Evolutionary conservation across 2,329 filamentous ascomycete genomes (phyloP).

Genomic region (Trichoderma polysporum): DNA sequence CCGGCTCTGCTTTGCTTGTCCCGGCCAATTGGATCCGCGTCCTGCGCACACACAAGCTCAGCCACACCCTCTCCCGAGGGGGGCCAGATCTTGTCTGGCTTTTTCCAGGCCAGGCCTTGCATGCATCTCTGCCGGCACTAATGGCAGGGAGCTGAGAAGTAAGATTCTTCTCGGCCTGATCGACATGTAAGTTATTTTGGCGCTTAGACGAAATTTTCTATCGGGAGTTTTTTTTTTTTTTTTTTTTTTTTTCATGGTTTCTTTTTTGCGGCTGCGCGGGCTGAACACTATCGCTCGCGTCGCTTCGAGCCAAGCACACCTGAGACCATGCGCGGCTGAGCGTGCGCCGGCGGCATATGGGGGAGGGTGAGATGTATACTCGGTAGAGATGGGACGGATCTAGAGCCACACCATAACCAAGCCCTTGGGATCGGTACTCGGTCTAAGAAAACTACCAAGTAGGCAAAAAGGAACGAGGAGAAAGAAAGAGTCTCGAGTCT

Average conservation of each 20-base stretch:
- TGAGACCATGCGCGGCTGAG: constrained; percentile 11
- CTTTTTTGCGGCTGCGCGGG: not conserved
- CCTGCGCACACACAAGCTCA: not conserved
- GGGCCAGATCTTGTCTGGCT: not conserved
- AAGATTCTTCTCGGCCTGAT: constrained; percentile 18
- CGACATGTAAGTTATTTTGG: not conserved
- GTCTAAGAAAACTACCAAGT: not conserved
- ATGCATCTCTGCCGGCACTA: constrained; percentile 18
- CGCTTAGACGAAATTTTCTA: not conserved
- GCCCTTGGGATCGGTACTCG: not conserved
- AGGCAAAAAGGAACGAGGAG: no score
- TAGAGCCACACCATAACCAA: constrained; percentile 14
- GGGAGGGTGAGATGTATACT: no score
- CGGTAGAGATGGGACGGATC: no score
- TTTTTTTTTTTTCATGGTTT: not conserved
- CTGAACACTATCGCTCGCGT: not conserved
- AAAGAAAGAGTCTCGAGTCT: no score
- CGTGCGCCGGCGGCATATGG: not conserved
- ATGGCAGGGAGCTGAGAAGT: not conserved
- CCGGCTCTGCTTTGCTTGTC: not conserved
- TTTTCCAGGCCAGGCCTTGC: not conserved
- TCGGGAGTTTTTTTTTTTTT: not conserved
- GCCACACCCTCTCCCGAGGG: constrained; percentile 15
- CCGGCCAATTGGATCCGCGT: not conserved
- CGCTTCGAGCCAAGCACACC: not conserved